Evolutionary conservation across 2,329 filamentous ascomycete genomes (phyloP), one percentile per base, ranked within the genome.

Genomic region (Fusarium oligoseptatum): DNA sequence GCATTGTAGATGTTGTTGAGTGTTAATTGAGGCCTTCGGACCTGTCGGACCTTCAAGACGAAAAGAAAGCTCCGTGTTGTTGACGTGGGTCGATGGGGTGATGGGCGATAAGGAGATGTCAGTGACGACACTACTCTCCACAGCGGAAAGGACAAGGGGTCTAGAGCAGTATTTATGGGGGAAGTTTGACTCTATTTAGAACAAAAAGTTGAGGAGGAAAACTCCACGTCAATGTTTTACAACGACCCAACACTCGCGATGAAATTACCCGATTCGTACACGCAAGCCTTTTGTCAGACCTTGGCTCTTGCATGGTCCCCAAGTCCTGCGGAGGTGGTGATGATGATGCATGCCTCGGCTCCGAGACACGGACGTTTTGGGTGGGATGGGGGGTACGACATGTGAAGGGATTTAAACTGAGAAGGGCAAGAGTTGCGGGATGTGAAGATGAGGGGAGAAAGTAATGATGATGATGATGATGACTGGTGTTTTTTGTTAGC

Each of bases 121-220:
- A 32, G 67, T 70, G 73, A 75, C 70, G 72, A 73, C 72, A 68
- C 6, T 32, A 32, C 58, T 72, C 72, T 68, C 72, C 72, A 75
- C 60, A 74, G 24, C 48, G 22, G 45, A 14, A 50, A 50, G 45
- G 22, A 17, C 45, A 17, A 50, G 45, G 45, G 45, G 22, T n/a
- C 24, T 29, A 3, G 41, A n/a, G 9, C 7, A n/a, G 45, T 52
- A 29, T 52, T 52, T 52, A 32, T 52, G 11, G 48, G 15, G 48
- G 15, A 10, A 29, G 14, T 32, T 32, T 32, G 29, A 32, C 29
- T 32, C 29, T 32, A 32, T 27, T 27, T 27, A 27, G 24, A 27
- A 27, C 24, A 27, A 27, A 27, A 27, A 27, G 24, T 27, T 27
- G 24, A 27, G 24, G 24, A 27, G 24, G 29, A 32, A 32, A 32